phyloP scores from a whole-genome alignment of 371 early-diverging fungal species.

The Rhizomucor miehei region DNA sequence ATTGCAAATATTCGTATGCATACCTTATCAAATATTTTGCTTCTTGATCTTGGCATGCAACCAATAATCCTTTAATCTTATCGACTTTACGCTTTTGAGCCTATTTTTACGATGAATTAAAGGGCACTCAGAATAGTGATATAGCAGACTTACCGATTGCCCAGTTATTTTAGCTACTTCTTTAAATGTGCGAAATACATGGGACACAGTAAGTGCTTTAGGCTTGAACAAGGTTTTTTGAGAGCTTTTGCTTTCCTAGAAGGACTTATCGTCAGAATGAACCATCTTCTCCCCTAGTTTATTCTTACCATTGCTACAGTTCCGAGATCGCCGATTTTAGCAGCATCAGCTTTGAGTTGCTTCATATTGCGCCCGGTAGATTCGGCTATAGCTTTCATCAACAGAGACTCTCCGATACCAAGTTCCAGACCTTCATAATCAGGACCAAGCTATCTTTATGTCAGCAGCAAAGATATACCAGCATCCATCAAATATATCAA shows the following conservation, averaged over 20 bases:
- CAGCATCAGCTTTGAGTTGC: slow-evolving; percentile 79
- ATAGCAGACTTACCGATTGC: slow-evolving; percentile 51
- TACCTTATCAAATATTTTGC: slow-evolving; percentile 91
- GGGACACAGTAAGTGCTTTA: slow-evolving; percentile 76
- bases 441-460: slow-evolving; percentile 71
- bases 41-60: slow-evolving; percentile 83
- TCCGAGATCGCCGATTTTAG: slow-evolving; percentile 89
- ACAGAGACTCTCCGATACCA: slow-evolving; percentile 92
- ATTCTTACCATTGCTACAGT: slow-evolving; percentile 75
- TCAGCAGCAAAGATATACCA: neutral
- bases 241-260: slow-evolving; percentile 69
- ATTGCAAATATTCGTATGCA: neutral
- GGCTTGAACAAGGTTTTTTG: slow-evolving; percentile 77
- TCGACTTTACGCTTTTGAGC: slow-evolving; percentile 81
- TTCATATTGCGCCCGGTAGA: slow-evolving; percentile 79
- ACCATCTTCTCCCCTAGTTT: neutral
- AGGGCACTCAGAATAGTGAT: neutral
- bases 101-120: slow-evolving; percentile 26
- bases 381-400: slow-evolving; percentile 93
- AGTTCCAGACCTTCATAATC: slow-evolving; percentile 96
- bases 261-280: neutral
- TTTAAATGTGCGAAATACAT: slow-evolving; percentile 86
- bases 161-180: slow-evolving; percentile 87
- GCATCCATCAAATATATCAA: neutral
- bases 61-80: slow-evolving; percentile 81